Evolutionary conservation across 2,329 filamentous ascomycete species (phyloP).

Genomic region (Colletotrichum incanum): DNA sequence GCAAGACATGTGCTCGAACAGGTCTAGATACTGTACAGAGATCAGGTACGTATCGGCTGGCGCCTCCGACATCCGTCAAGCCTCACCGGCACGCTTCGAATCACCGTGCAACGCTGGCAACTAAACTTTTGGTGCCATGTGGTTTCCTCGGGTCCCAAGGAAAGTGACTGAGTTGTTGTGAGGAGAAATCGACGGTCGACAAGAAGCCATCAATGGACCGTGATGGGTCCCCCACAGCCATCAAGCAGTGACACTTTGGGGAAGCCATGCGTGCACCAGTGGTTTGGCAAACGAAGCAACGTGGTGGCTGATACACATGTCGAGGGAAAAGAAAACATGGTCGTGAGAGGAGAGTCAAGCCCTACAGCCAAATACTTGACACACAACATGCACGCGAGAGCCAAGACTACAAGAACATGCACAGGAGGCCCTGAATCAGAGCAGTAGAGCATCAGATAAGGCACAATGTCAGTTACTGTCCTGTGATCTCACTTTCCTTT

Average conservation of each 20-base stretch:
- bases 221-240: slow-evolving; percentile 11
- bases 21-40: not conserved
- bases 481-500: not conserved
- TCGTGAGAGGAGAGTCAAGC: not conserved
- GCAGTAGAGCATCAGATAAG: no score
- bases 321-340: not conserved
- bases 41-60: not conserved
- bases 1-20: not conserved
- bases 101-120: not conserved
- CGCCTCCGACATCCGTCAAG: slow-evolving; percentile 25
- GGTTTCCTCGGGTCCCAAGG: no score
- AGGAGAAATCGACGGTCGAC: not conserved
- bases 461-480: not conserved
- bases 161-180: not conserved
- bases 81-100: slow-evolving; percentile 8
- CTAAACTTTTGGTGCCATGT: not conserved
- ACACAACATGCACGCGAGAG: not conserved
- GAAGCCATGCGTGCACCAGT: slow-evolving; percentile 8
- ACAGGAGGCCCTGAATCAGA: not conserved
- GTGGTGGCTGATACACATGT: not conserved
- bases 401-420: not conserved
- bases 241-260: slow-evolving; percentile 23
- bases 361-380: not conserved
- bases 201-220: not conserved
- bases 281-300: not conserved